Percentiles rank a stretch among this genome's conserved stretches.
These are phyloP conservation scores for Lumnitzera racemosa DNA, from an alignment of 345 rosid genomes.

Conservation along the genomic window DNA sequence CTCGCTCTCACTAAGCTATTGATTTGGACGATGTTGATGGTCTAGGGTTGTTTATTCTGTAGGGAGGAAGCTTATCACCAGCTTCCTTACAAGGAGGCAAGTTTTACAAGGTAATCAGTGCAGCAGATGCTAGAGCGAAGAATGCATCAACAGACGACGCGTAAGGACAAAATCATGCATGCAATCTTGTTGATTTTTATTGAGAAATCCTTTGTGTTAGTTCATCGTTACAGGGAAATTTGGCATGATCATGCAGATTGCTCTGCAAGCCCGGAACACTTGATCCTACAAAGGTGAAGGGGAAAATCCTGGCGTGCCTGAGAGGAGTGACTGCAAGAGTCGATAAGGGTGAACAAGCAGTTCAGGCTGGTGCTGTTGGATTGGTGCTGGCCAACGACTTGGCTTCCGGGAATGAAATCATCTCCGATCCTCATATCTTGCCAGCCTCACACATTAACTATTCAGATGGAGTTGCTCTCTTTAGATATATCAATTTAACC, in stretches of 20 bases:
- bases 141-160: slow-evolving; percentile 43
- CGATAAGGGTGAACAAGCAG: slow-evolving; percentile 51
- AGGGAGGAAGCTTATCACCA: slow-evolving; percentile 78
- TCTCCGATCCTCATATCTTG: slow-evolving; percentile 56
- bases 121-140: slow-evolving; percentile 41
- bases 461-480: slow-evolving; percentile 36
- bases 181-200: not conserved
- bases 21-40: not conserved
- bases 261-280: slow-evolving; percentile 51
- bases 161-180: slow-evolving; percentile 34
- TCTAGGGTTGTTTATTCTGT: slow-evolving; percentile 6
- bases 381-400: slow-evolving; percentile 61
- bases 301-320: slow-evolving; percentile 73
- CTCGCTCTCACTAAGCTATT: too few species aligned
- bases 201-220: not conserved
- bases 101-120: slow-evolving; percentile 48
- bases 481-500: slow-evolving; percentile 42
- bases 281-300: slow-evolving; percentile 52
- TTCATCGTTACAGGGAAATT: not conserved
- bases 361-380: slow-evolving; percentile 65
- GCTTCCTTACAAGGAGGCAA: slow-evolving; percentile 31
- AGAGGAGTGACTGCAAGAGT: slow-evolving; percentile 45
- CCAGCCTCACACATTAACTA: slow-evolving; percentile 64
- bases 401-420: slow-evolving; percentile 33
- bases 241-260: slow-evolving; percentile 23